Percentiles rank a stretch among this genome's conserved stretches.
Evolutionary conservation across 2,329 filamentous ascomycete species (phyloP).

Genomic region (Diaporthe longicolla): DNA sequence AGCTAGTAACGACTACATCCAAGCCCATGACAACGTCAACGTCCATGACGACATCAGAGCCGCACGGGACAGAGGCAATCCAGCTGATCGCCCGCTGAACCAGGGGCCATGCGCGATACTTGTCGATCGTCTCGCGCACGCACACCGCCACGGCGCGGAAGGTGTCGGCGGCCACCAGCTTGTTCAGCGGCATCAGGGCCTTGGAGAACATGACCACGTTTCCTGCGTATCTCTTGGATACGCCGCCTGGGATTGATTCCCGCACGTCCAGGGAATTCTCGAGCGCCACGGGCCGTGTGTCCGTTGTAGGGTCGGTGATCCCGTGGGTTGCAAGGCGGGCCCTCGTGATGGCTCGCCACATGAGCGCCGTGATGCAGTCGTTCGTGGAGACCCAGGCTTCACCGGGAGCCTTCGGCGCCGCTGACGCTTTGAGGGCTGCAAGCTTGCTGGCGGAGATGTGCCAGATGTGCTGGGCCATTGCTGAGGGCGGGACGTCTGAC

Average conservation of each 20-base stretch:
- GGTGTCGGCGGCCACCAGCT: constrained; percentile 1
- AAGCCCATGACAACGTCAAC: constrained; percentile 14
- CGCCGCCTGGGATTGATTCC: not conserved
- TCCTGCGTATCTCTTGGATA: constrained; percentile 1
- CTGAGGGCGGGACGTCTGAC: constrained; percentile 24
- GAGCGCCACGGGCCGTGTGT: constrained; percentile 5
- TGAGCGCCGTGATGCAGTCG: constrained; percentile 29
- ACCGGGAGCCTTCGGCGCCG: not conserved
- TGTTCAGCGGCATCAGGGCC: not conserved
- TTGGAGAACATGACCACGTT: constrained; percentile 37
- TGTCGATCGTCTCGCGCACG: constrained; percentile 16
- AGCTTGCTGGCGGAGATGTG: constrained; percentile 30
- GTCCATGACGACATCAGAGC: constrained; percentile 25
- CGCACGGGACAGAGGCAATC: constrained; percentile 7
- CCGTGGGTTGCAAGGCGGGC: constrained; percentile 17
- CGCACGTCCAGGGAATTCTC: constrained; percentile 33
- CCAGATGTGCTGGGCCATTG: constrained; percentile 35
- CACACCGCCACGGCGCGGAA: constrained; percentile 29
- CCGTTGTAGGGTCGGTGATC: not conserved
- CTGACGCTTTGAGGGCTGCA: constrained; percentile 24
- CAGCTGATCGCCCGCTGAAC: constrained; percentile 9
- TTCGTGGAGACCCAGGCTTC: constrained; percentile 32
- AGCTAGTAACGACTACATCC: constrained; percentile 16
- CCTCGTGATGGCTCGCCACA: constrained; percentile 26
- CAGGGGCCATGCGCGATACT: constrained; percentile 5